Evolutionary conservation across 2,329 filamentous ascomycete species (phyloP).

Genomic region (Cercospora zeae-maydis): DNA sequence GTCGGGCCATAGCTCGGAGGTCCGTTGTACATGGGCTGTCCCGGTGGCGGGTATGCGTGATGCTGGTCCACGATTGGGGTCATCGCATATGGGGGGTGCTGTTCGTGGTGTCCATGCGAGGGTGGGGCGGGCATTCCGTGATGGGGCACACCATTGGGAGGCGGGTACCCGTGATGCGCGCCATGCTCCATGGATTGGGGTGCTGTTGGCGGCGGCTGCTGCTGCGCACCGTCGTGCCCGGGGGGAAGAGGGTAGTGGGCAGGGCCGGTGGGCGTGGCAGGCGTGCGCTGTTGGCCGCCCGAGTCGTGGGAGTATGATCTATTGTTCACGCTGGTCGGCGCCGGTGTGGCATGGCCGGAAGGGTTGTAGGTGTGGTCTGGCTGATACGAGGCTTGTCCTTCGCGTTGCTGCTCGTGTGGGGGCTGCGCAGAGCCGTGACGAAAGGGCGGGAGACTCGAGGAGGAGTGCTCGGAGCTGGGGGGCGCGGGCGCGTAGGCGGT

Average conservation of each 20-base stretch:
- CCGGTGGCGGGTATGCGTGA: constrained; percentile 27
- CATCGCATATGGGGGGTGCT: constrained; percentile 28
- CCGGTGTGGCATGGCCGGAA: constrained; percentile 36
- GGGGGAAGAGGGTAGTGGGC: constrained; percentile 15
- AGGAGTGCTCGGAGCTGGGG: constrained; percentile 25
- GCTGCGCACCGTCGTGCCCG: constrained; percentile 28
- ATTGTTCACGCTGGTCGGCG: constrained; percentile 33
- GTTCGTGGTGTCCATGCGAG: constrained; percentile 28
- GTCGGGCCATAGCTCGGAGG: constrained; percentile 29
- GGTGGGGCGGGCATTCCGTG: constrained; percentile 26
- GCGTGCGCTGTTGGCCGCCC: constrained; percentile 30
- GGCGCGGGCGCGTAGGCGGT: constrained; percentile 26
- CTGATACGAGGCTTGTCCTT: constrained; percentile 25
- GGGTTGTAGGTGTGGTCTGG: constrained; percentile 32
- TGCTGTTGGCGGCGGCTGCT: constrained; percentile 21
- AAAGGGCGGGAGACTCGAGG: constrained; percentile 27
- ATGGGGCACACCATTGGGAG: constrained; percentile 28
- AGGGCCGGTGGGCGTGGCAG: constrained; percentile 35
- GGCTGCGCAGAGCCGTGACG: constrained; percentile 27
- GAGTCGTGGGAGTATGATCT: constrained; percentile 36
- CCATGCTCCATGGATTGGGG: constrained; percentile 32
- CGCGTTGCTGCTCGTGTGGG: constrained; percentile 30
- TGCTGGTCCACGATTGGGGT: constrained; percentile 33
- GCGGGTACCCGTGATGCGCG: constrained; percentile 33
- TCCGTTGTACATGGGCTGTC: constrained; percentile 27